Conservation (phyloP, 1,284 basidiomycete genomes). For the Polyporus tsugae region DNA sequence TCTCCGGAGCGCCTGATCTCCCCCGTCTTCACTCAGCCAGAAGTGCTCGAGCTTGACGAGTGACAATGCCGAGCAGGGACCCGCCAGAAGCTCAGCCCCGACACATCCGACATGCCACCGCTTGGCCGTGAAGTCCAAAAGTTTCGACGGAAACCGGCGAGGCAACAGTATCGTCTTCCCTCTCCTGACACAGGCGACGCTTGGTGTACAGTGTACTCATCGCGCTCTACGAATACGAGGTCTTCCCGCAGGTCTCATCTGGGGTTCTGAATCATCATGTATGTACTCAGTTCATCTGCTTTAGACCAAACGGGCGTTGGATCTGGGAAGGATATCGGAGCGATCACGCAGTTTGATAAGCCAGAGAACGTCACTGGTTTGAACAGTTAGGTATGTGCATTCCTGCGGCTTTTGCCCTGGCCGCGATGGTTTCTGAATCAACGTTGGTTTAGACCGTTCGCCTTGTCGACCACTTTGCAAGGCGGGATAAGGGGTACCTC, state of each 20-base stretch:
- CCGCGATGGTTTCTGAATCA: slow-evolving; percentile 20
- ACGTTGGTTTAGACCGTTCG: slow-evolving; percentile 78
- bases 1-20: slow-evolving; percentile 75
- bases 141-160: slow-evolving; percentile 97
- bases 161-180: slow-evolving; percentile 98
- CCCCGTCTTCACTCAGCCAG: slow-evolving; percentile 94
- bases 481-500: slow-evolving; percentile 78
- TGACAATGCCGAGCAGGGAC: slow-evolving; percentile 84
- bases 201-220: slow-evolving; percentile 77
- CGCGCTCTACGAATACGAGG: slow-evolving; percentile 98
- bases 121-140: slow-evolving; percentile 93
- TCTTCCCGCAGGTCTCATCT: slow-evolving; percentile 97
- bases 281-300: slow-evolving; percentile 32
- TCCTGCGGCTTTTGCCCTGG: neutral
- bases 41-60: slow-evolving; percentile 98
- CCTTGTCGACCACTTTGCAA: slow-evolving; percentile 94
- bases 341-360: slow-evolving; percentile 80
- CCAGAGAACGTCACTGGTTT: slow-evolving; percentile 90
- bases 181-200: slow-evolving; percentile 87
- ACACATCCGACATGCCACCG: slow-evolving; percentile 63
- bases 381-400: slow-evolving; percentile 83
- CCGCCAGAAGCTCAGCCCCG: slow-evolving; percentile 76
- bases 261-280: slow-evolving; percentile 99
- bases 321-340: slow-evolving; percentile 89
- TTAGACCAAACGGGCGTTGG: slow-evolving; percentile 94